Evolutionary conservation across 225 moss, liverwort and hornwort species (phyloP).

Genomic region (Pseudisothecium myosuroides): DNA sequence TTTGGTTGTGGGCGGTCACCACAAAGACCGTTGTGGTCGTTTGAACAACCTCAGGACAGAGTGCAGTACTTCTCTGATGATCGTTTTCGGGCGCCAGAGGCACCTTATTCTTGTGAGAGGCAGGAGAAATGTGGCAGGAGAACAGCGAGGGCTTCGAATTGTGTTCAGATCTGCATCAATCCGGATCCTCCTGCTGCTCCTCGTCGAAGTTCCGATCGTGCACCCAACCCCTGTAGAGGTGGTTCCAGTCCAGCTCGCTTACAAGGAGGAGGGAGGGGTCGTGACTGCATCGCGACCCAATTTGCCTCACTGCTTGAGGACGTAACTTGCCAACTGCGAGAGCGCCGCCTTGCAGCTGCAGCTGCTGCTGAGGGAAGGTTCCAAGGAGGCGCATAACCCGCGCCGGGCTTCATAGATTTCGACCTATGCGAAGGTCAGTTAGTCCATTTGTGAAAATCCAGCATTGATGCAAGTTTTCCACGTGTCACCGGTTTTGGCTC

Average conservation of each 20-base stretch:
- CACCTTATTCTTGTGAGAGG: background rate
- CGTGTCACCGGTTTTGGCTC: background rate
- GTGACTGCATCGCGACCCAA: constrained; percentile 13
- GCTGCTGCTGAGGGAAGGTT: background rate
- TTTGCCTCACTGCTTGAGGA: constrained; percentile 13
- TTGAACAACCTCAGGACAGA: background rate
- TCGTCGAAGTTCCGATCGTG: background rate
- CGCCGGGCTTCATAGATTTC: background rate
- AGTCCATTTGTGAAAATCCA: background rate
- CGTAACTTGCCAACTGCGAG: constrained; percentile 7
- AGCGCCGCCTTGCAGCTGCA: constrained; percentile 14
- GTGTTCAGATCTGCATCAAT: constrained; percentile 14
- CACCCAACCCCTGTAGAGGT: background rate
- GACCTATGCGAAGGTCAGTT: background rate
- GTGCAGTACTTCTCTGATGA: background rate
- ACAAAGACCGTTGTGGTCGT: background rate
- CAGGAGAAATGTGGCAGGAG: background rate
- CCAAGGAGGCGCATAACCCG: background rate
- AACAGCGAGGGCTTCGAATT: background rate
- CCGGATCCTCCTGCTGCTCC: background rate
- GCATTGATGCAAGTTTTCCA: background rate
- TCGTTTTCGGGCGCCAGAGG: background rate
- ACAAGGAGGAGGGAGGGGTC: constrained; percentile 1
- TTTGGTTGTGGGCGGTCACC: background rate
- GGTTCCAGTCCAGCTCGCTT: background rate